A percentile compares a stretch with the other conserved stretches of the same genome.
Conservation (phyloP, 768 basidiomycete genomes). For the Suillus hirtellus region DNA sequence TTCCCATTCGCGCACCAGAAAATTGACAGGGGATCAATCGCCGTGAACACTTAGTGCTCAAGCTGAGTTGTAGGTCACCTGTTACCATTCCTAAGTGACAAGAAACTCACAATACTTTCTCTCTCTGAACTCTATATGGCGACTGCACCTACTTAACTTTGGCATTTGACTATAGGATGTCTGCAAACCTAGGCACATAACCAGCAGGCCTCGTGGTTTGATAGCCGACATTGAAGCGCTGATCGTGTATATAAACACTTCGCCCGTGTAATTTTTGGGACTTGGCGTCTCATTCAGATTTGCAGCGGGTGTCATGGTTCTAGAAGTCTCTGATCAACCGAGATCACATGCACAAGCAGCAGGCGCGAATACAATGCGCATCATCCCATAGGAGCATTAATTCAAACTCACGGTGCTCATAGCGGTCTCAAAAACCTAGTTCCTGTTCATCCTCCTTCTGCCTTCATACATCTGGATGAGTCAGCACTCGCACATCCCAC, state of each 20-base stretch:
- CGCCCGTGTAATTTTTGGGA: background rate
- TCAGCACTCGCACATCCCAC: background rate
- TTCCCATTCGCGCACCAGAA: too few relatives aligned
- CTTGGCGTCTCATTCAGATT: background rate
- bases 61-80: background rate
- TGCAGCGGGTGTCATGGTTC: background rate
- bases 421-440: background rate
- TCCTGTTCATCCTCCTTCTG: background rate
- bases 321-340: conserved; percentile 12
- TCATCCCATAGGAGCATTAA: background rate
- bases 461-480: background rate
- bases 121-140: background rate
- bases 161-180: background rate
- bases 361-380: background rate
- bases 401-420: background rate
- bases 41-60: background rate
- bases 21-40: background rate
- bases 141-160: background rate
- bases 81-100: background rate
- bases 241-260: background rate
- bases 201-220: background rate
- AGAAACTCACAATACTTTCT: background rate
- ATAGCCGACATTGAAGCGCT: background rate
- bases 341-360: background rate
- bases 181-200: background rate